These are phyloP conservation scores for Paramecium pentaurelia DNA, from an alignment of 73 alveolate species.

Conservation along the genomic window DNA sequence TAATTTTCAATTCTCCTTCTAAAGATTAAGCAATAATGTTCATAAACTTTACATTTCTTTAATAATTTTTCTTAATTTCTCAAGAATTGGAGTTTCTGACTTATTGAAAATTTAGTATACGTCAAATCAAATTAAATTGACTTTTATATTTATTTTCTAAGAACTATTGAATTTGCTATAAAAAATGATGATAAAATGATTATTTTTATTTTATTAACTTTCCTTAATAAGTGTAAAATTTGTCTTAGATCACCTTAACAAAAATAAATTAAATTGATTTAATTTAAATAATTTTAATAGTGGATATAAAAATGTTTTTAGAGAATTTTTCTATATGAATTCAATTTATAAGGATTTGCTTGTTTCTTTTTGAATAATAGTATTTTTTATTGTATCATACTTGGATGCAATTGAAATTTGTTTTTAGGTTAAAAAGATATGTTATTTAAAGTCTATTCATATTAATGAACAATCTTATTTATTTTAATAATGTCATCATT, in stretches of 20 bases:
- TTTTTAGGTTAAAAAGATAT: neutral
- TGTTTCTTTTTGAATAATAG: neutral
- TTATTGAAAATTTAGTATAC: too few species aligned
- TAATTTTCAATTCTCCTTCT: too few species aligned
- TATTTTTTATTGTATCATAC: neutral
- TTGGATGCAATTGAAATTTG: neutral
- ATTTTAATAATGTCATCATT: neutral
- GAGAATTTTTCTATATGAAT: neutral
- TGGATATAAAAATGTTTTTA: neutral
- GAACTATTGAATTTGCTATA: too few species aligned
- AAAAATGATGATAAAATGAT: neutral
- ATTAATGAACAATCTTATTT: neutral
- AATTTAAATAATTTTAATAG: neutral
- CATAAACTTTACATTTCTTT: too few species aligned
- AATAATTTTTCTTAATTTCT: too few species aligned
- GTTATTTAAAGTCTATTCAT: neutral
- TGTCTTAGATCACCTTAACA: neutral
- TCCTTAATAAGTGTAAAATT: too few species aligned
- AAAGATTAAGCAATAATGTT: too few species aligned
- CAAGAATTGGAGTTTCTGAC: too few species aligned
- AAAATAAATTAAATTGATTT: neutral
- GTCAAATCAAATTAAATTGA: too few species aligned
- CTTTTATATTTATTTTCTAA: too few species aligned
- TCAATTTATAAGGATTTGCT: neutral
- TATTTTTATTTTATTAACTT: too few species aligned